phyloP scores from a whole-genome alignment of 2,329 filamentous ascomycete genomes.

The Aureobasidium subglaciale region DNA sequence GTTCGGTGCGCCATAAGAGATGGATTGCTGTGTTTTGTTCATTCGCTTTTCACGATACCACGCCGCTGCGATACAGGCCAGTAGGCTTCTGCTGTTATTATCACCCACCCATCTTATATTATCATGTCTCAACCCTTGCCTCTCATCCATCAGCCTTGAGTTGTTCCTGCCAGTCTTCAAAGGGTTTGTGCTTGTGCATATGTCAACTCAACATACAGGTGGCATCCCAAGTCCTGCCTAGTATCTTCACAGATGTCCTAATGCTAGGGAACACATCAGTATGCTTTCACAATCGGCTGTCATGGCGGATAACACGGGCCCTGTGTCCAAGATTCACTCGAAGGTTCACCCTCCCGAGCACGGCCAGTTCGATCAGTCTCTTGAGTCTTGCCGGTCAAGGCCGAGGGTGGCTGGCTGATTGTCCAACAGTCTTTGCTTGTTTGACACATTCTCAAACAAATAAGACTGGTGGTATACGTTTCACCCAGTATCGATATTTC shows the following conservation, averaged over 20 bases:
- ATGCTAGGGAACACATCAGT: too few species aligned
- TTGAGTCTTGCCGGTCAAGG: not conserved
- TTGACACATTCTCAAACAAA: conserved; percentile 13
- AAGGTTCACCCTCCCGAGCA: too few species aligned
- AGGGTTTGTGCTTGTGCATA: too few species aligned
- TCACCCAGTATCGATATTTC: not conserved
- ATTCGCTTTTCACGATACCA: conserved; percentile 12
- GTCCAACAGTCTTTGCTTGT: conserved; percentile 6
- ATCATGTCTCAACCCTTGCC: too few species aligned
- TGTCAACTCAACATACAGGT: too few species aligned
- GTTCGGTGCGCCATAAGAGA: not conserved
- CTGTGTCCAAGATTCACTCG: not conserved
- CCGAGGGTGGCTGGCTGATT: not conserved
- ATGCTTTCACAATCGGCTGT: too few species aligned
- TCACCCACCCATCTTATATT: not conserved
- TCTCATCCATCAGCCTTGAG: not conserved
- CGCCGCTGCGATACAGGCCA: conserved; percentile 7
- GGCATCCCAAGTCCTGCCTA: not conserved
- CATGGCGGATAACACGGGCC: not conserved
- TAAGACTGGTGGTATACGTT: not conserved
- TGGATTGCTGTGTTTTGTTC: not conserved
- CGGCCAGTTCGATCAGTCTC: too few species aligned
- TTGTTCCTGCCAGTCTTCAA: too few species aligned
- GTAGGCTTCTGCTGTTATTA: conserved; percentile 5
- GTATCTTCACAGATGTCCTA: too few species aligned